A percentile compares a stretch with the other conserved stretches of the same genome.
These are phyloP conservation scores for Jacaranda mimosifolia DNA, from an alignment of 257 asterid species.

Conservation along the genomic window DNA sequence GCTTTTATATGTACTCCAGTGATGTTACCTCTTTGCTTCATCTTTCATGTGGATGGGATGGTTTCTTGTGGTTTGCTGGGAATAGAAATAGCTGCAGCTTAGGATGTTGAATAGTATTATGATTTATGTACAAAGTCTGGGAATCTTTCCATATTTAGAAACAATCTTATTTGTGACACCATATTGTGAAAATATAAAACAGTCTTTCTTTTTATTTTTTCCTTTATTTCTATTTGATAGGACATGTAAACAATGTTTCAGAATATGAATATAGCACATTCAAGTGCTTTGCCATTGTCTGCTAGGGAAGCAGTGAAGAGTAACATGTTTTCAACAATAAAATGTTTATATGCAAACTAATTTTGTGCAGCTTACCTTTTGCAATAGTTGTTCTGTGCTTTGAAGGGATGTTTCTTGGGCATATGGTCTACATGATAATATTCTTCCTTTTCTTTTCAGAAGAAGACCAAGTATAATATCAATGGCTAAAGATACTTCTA, in stretches of 20 bases:
- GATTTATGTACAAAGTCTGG: neutral
- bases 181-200: slow-evolving; percentile 1
- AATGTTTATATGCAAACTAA: slow-evolving; percentile 5
- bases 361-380: slow-evolving; percentile 5
- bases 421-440: neutral
- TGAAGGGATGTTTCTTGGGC: slow-evolving; percentile 3
- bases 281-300: slow-evolving; percentile 6
- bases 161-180: neutral
- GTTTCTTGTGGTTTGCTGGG: slow-evolving; percentile 7
- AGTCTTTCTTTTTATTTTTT: neutral
- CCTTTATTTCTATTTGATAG: neutral
- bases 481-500: slow-evolving; percentile 61
- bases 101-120: neutral
- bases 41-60: too few relatives aligned
- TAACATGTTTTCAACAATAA: slow-evolving; percentile 9
- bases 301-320: slow-evolving; percentile 8
- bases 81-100: neutral
- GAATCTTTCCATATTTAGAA: neutral
- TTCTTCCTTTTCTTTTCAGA: slow-evolving; percentile 42
- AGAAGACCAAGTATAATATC: slow-evolving; percentile 35
- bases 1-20: slow-evolving; percentile 21
- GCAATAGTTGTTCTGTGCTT: neutral
- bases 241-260: neutral
- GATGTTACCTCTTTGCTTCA: neutral
- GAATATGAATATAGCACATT: neutral